Conservation (phyloP, 208 protist genomes). For the Acanthamoeba royreba region DNA sequence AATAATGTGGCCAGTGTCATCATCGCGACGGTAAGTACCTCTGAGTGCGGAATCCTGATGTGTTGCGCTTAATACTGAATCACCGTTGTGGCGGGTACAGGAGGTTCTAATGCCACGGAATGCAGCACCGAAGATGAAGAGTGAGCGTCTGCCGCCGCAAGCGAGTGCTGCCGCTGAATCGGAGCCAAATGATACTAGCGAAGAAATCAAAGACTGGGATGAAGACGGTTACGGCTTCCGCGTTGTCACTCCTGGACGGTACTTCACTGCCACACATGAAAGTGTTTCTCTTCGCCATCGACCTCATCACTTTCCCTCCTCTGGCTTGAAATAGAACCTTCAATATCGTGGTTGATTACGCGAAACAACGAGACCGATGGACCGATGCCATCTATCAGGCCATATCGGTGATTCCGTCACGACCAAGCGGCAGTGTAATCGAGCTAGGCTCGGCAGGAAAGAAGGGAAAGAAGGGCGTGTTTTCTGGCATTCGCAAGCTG, state of each 20-base stretch:
- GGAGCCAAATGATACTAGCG: not conserved
- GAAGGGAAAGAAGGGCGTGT: not conserved
- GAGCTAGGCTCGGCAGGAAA: not conserved
- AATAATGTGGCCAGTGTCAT: not conserved
- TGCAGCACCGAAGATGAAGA: not conserved
- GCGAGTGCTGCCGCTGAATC: not conserved
- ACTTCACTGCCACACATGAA: not conserved
- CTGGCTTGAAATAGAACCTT: not conserved
- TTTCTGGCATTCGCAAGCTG: not conserved
- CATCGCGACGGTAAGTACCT: not conserved
- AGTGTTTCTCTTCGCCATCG: not conserved
- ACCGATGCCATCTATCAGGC: not conserved
- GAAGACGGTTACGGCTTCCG: not conserved
- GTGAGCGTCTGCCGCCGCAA: not conserved
- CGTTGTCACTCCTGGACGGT: not conserved
- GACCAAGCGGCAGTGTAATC: not conserved
- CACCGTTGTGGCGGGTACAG: not conserved
- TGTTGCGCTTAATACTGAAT: not conserved
- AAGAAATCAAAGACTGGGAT: not conserved
- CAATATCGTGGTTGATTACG: not conserved
- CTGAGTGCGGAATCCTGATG: no score
- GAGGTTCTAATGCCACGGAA: not conserved
- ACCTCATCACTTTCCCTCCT: not conserved
- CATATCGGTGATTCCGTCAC: not conserved
- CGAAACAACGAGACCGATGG: not conserved